A percentile compares a stretch with the other conserved stretches of the same genome.
Evolutionary conservation across 23 red algal species (phyloP).

Genomic region (Chondrus crispus): DNA sequence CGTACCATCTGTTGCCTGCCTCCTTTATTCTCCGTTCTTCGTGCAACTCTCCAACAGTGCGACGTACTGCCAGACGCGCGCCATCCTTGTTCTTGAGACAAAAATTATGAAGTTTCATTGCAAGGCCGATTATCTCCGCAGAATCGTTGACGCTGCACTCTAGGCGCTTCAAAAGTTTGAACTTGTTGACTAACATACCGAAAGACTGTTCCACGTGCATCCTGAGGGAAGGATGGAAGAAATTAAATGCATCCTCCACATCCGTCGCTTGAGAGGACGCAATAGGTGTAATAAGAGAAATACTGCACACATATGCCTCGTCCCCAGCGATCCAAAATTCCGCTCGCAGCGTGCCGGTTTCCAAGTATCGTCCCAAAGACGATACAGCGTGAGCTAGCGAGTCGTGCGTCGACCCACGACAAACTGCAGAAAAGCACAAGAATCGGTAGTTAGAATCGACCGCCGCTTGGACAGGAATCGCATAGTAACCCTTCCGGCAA

Average conservation of each 20-base stretch:
- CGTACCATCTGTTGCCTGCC: too few relatives aligned
- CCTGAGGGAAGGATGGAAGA: too few relatives aligned
- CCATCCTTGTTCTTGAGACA: too few relatives aligned
- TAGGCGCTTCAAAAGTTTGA: neutral
- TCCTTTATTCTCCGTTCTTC: too few relatives aligned
- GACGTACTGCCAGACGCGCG: too few relatives aligned
- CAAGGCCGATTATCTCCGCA: neutral
- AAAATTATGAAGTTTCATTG: conserved; percentile 4
- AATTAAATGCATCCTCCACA: too few relatives aligned
- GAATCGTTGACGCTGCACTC: neutral
- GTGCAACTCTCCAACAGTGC: too few relatives aligned
- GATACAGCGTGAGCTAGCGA: neutral
- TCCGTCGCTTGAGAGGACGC: too few relatives aligned
- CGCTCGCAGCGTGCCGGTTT: neutral
- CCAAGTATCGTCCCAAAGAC: neutral
- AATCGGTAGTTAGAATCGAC: neutral
- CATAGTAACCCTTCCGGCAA: neutral
- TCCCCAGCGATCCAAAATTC: conserved; percentile 7
- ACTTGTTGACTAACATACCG: too few relatives aligned
- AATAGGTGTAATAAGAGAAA: too few relatives aligned
- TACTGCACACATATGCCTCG: too few relatives aligned
- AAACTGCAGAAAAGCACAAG: neutral
- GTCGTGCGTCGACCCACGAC: neutral
- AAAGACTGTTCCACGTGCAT: too few relatives aligned
- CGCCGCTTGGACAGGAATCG: neutral